Evolutionary conservation across 2,329 filamentous ascomycete species (phyloP).

Genomic region (Aspergillus transmontanensis): DNA sequence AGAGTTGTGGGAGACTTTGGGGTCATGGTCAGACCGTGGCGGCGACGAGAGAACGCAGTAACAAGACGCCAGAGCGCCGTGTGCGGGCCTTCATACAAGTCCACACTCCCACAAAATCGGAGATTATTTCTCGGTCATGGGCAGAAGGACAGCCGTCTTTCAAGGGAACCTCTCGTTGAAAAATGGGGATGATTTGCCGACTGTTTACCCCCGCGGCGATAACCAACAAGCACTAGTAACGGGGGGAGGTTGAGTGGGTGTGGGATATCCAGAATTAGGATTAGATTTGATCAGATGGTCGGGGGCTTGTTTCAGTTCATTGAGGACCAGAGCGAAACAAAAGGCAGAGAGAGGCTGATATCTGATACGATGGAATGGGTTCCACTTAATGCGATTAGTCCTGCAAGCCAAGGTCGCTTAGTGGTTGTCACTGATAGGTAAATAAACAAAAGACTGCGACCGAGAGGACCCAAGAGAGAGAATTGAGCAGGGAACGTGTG

Average conservation of each 20-base stretch:
- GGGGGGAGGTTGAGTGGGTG: not conserved
- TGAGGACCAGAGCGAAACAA: not conserved
- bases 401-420: slow-evolving; percentile 7
- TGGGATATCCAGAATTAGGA: slow-evolving; percentile 1
- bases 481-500: not conserved
- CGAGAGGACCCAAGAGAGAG: not conserved
- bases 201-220: slow-evolving; percentile 12
- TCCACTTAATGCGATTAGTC: slow-evolving; percentile 6
- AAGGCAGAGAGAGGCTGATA: slow-evolving; percentile 1
- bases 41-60: slow-evolving; percentile 13
- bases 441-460: slow-evolving; percentile 11
- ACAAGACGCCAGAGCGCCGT: slow-evolving; percentile 17
- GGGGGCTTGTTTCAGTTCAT: slow-evolving; percentile 6
- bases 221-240: slow-evolving; percentile 4
- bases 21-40: slow-evolving; percentile 20
- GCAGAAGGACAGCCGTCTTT: not conserved
- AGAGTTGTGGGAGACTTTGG: slow-evolving; percentile 16
- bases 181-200: slow-evolving; percentile 7
- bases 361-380: slow-evolving; percentile 2
- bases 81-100: slow-evolving; percentile 19
- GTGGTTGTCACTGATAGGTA: not conserved
- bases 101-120: slow-evolving; percentile 5
- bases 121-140: not conserved
- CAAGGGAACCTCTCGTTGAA: not conserved
- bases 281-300: slow-evolving; percentile 5